Base-by-base conservation (phyloP, 2,329 filamentous ascomycete genomes). In the Paecilomyces niveus region DNA sequence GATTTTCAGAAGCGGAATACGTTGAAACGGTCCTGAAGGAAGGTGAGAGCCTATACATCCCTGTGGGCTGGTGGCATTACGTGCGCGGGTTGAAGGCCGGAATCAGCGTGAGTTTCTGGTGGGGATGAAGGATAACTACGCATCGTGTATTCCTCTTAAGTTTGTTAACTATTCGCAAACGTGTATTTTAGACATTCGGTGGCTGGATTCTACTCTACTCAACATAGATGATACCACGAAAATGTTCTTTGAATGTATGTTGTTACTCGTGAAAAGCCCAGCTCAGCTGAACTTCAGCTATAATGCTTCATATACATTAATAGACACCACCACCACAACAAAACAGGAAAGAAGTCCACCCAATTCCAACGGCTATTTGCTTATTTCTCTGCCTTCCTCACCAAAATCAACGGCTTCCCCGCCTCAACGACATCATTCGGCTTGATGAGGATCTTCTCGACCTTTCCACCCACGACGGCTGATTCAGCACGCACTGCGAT, bases 91-190 rank as follows among this genome's bases (percentile, higher is more conserved):
- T 97, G 67, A 91, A 85, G 58, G 85, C 90, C 21, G 96, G 93
- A 69, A 92, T 96, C 68, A 97, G 92, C 65, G 92, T 97, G 11
- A 97, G 92, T 70, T 97, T 97, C 70, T 99, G 94, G 94, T 99
- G 90, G 89, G 89, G 89, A 62, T 83, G 68, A 73, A 45, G n/a
- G 2, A 31, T 21, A 10, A 39, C 13, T 29, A 29, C n/a, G 52
- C 26, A 24, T 51, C 10, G n/a, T 53, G 21, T n/a, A 53, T 54
- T 13, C 53, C 57, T 22, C 54, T 51, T 13, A 51, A 15, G 15
- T 56, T 54, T 52, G 24, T 32, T 32, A 29, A 21, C 22, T 24
- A 21, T 24, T 21, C 13, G 6, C 3, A 21, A 52, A 24, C 21
- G 21, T 52, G 50, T 45, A 45, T 45, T 45, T 45, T 45, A 45